phyloP scores from a whole-genome alignment of 192 early-diverging fungal genomes.

The Coemansia sp. region DNA sequence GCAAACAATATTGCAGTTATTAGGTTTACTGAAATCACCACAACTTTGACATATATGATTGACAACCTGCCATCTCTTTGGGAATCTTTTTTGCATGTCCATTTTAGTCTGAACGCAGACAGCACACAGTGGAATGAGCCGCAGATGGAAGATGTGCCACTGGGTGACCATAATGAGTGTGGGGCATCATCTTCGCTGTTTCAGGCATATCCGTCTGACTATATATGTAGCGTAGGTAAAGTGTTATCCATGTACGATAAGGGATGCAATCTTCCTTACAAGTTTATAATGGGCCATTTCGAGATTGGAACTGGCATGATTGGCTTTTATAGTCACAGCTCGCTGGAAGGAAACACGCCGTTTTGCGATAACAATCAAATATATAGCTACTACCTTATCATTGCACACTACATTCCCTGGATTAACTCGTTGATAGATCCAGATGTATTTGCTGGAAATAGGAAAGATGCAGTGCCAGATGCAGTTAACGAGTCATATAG shows the following conservation, averaged over 20 bases:
- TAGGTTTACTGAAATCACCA: background rate
- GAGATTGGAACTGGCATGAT: constrained; percentile 6
- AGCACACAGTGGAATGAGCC: constrained; percentile 7
- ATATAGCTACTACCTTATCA: constrained; percentile 24
- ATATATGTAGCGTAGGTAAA: constrained; percentile 14
- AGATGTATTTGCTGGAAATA: background rate
- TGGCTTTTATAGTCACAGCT: constrained; percentile 29
- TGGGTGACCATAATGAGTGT: background rate
- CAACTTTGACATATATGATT: background rate
- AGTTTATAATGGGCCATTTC: constrained; percentile 11
- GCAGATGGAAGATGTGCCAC: background rate
- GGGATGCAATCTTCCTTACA: constrained; percentile 19
- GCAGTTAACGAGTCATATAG: background rate
- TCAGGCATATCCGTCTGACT: constrained; percentile 9
- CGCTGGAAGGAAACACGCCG: background rate
- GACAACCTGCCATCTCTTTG: constrained; percentile 8
- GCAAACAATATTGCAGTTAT: constrained; percentile 24
- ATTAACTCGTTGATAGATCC: background rate
- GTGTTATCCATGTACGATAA: background rate
- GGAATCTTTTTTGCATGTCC: constrained; percentile 2
- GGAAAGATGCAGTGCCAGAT: background rate
- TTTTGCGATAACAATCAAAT: constrained; percentile 7
- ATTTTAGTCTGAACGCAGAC: constrained; percentile 5
- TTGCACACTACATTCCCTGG: constrained; percentile 35
- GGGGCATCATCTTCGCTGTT: background rate